Base-by-base conservation (phyloP, 805 yeast genomes). In the Tetrapisispora fleetii region DNA sequence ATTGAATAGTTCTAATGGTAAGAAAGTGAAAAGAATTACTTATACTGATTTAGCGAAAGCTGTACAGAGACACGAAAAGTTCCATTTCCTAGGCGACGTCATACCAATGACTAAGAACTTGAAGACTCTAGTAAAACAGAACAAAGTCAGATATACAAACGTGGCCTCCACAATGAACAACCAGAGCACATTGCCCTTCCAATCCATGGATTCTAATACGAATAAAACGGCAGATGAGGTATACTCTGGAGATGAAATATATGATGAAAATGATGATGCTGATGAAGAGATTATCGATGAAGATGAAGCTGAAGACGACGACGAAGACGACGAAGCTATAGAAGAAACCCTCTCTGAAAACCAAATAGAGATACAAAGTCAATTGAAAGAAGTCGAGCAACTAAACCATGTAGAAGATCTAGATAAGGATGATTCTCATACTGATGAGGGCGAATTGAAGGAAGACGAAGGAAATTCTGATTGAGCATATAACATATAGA, bases 141-240 rank as follows among this genome's bases (percentile, higher is more conserved):
- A 62, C 35, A 54, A 59, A 46, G 59, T 61, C 2, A 52, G 67
- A 44, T 62, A 58, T 43, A 52, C 61, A 13, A 46, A 37, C 36
- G 28, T 43, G 9, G 5, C 19, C 3, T 6, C 36, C 14, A 13
- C 36, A 32, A 38, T 39, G 30, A n/a, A 41, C 4, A 52, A 53
- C 11, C 60, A 57, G 49, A 44, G 49, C 9, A 51, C 44, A 14
- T 40, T 56, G 33, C 54, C 56, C 14, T 55, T 55, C 28, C 42
- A 33, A 28, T 30, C 40, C 2, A 17, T 22, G 14, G 24, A 14
- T 13, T 6, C 22, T 17, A 51, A 46, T 11, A 51, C 49, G 0
- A 51, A 47, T 14, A 57, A 46, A 10, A 49, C 42, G 30, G 53
- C 51, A 16, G 55, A 51, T 11, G 52, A 43, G 3, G 57, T 49